phyloP scores from a whole-genome alignment of 2,329 filamentous ascomycete genomes.

The Botrytis elliptica region DNA sequence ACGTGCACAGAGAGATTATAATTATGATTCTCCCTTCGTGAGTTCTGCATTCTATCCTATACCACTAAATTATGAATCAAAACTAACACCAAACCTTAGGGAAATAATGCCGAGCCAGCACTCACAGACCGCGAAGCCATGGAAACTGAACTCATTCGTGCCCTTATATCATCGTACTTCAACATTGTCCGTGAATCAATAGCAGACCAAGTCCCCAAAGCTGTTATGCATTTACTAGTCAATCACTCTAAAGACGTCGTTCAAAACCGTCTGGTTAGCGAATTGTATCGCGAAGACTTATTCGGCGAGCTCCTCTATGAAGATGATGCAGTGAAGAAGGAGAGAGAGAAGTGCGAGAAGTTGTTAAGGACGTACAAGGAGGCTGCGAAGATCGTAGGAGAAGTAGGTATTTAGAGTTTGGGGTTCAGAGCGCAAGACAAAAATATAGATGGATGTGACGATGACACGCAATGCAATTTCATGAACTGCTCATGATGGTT shows the following conservation, averaged over 20 bases:
- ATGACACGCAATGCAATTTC: constrained; percentile 14
- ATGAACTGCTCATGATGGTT: constrained; percentile 7
- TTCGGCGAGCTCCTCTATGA: constrained; percentile 96
- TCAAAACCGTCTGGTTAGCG: constrained; percentile 92
- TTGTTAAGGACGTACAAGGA: constrained; percentile 94
- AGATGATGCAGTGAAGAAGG: constrained; percentile 94
- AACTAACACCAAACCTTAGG: constrained; percentile 41
- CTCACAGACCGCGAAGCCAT: constrained; percentile 94
- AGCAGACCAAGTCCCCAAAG: constrained; percentile 96
- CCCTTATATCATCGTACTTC: constrained; percentile 97
- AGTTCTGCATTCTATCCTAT: constrained; percentile 36
- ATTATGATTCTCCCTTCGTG: constrained; percentile 48
- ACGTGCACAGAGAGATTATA: constrained; percentile 40
- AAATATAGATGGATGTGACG: constrained; percentile 1
- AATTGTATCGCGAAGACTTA: constrained; percentile 87
- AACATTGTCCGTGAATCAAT: constrained; percentile 99
- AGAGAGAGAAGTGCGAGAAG: constrained; percentile 98
- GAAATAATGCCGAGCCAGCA: constrained; percentile 70
- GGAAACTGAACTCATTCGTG: constrained; percentile 95
- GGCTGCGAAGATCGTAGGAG: constrained; percentile 95
- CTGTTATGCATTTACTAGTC: constrained; percentile 96
- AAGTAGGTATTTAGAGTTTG: constrained; percentile 67
- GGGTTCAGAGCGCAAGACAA: background rate
- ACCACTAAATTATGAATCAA: background rate
- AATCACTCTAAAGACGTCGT: constrained; percentile 98